phyloP scores from a whole-genome alignment of 1,139 yeast species.

The Pneumocystis canis region DNA sequence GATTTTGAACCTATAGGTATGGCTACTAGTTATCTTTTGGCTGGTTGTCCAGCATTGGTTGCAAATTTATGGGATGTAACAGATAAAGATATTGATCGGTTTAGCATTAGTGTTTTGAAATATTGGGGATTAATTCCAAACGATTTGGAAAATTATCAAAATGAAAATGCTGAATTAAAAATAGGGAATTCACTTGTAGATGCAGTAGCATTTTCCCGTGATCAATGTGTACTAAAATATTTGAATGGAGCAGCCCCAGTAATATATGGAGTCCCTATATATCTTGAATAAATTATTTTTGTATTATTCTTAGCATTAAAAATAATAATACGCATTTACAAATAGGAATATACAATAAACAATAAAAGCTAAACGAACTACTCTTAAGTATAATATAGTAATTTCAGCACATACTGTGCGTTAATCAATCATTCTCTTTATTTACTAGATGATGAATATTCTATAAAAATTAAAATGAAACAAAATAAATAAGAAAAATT shows the following conservation, averaged over 20 bases:
- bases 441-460: background rate
- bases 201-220: constrained; percentile 47
- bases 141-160: constrained; percentile 39
- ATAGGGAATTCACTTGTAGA: constrained; percentile 26
- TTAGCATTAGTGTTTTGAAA: constrained; percentile 29
- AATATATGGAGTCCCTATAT: constrained; percentile 56
- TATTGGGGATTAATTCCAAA: constrained; percentile 19
- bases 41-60: constrained; percentile 69
- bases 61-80: constrained; percentile 96
- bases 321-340: background rate
- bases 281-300: background rate
- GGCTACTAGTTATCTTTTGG: constrained; percentile 54
- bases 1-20: constrained; percentile 63
- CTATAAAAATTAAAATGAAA: background rate
- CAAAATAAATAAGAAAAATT: background rate
- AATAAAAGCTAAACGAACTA: background rate
- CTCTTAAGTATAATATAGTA: background rate
- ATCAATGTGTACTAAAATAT: constrained; percentile 46
- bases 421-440: background rate
- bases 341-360: background rate
- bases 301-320: background rate
- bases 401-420: background rate
- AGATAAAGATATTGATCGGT: constrained; percentile 81
- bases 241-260: constrained; percentile 76
- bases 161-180: constrained; percentile 32